Evolutionary conservation across 129 eudicot genomes (phyloP).

Genomic region (Dittrichia graveolens): DNA sequence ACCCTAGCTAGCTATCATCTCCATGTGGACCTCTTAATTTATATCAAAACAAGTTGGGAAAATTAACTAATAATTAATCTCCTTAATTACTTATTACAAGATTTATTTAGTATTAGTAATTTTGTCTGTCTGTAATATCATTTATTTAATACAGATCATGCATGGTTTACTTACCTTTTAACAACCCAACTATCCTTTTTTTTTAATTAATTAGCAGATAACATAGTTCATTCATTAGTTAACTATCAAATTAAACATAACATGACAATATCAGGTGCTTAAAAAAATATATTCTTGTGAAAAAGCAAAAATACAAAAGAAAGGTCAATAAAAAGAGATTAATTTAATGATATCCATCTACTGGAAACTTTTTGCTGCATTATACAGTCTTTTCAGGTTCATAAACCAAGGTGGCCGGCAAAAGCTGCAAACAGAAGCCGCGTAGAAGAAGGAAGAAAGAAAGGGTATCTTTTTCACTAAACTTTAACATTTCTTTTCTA

Average conservation of each 20-base stretch:
- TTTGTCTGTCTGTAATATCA: background rate
- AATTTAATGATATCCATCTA: conserved; percentile 18
- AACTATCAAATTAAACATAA: too few species aligned
- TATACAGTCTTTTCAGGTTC: conserved; percentile 39
- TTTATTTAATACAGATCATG: background rate
- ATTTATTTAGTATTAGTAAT: background rate
- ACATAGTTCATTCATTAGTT: background rate
- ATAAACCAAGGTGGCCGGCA: conserved; percentile 63
- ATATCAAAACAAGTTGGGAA: background rate
- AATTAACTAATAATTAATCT: background rate
- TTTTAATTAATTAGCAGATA: background rate
- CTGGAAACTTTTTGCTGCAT: conserved; percentile 7
- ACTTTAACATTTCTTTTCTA: background rate
- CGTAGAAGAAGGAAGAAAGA: conserved; percentile 41
- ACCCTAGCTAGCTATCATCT: background rate
- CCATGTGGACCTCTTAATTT: conserved; percentile 37
- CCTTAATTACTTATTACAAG: background rate
- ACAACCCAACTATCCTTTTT: background rate
- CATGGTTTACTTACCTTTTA: background rate
- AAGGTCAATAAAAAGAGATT: too few species aligned
- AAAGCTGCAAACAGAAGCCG: conserved; percentile 79
- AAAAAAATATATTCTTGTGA: too few species aligned
- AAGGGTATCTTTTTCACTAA: conserved; percentile 27
- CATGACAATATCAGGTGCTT: too few species aligned
- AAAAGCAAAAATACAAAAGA: background rate